Evolutionary conservation across 228 moss, liverwort and hornwort genomes (phyloP).

Genomic region (Sphagnum fallax): DNA sequence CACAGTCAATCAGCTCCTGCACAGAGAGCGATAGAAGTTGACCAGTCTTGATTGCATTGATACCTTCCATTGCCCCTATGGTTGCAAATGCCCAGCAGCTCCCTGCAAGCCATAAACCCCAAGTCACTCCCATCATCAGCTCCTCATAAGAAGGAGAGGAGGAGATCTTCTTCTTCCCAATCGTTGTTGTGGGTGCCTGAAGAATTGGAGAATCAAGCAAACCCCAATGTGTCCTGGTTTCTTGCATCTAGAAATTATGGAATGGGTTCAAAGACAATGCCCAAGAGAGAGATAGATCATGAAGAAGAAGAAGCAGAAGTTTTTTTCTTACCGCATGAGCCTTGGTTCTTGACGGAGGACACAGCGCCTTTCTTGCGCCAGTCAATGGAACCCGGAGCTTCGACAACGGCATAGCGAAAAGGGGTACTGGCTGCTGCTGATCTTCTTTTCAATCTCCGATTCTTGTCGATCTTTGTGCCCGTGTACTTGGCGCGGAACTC

Average conservation of each 20-base stretch:
- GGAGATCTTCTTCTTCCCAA: too few relatives aligned
- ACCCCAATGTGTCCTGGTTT: too few relatives aligned
- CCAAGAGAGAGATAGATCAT: too few relatives aligned
- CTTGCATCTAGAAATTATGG: too few relatives aligned
- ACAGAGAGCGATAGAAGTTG: conserved; percentile 57
- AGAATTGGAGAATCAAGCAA: too few relatives aligned
- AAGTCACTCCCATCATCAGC: too few relatives aligned
- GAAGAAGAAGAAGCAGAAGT: too few relatives aligned
- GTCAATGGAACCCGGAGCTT: conserved; percentile 57
- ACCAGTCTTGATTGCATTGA: conserved; percentile 62
- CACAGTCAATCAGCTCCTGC: conserved; percentile 96
- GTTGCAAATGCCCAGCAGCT: conserved; percentile 99
- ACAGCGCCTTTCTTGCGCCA: conserved; percentile 82
- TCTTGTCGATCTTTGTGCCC: conserved; percentile 45
- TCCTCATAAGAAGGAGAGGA: too few relatives aligned
- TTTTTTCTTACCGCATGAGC: conserved; percentile 49
- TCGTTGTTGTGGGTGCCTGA: too few relatives aligned
- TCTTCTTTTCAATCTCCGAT: conserved; percentile 10
- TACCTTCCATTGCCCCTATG: conserved; percentile 81
- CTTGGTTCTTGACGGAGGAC: conserved; percentile 69
- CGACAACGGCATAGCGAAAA: conserved; percentile 42
- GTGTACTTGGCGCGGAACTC: conserved; percentile 68
- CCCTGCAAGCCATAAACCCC: conserved; percentile 20
- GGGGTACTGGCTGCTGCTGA: conserved; percentile 4
- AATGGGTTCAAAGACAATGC: too few relatives aligned